Conservation (phyloP, 257 asterid species). For the Gentiana dahurica region DNA sequence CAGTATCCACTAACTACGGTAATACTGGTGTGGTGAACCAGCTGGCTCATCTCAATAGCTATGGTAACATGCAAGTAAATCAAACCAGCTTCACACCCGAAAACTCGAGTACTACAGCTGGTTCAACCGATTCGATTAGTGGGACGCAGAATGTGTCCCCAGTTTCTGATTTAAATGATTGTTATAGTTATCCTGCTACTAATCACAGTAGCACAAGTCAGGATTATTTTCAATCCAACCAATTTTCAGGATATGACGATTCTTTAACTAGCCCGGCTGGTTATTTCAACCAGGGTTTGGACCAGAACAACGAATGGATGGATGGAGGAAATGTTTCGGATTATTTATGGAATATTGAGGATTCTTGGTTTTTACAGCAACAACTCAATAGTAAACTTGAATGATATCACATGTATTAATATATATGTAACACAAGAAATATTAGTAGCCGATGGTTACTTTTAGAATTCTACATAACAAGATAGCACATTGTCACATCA, state of each 20-base stretch:
- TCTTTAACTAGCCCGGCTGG: slow-evolving; percentile 38
- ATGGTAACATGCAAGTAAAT: slow-evolving; percentile 1
- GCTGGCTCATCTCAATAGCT: no score
- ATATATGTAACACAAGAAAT: neutral
- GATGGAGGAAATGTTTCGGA: slow-evolving; percentile 49
- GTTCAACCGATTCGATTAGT: slow-evolving; percentile 58
- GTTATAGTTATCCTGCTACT: slow-evolving; percentile 30
- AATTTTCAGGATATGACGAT: slow-evolving; percentile 19
- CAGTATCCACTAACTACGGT: slow-evolving; percentile 1
- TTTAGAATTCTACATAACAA: no score
- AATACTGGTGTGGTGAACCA: slow-evolving; percentile 1
- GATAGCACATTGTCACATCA: no score
- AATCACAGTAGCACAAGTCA: slow-evolving; percentile 17
- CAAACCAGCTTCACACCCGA: slow-evolving; percentile 29
- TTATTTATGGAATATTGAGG: slow-evolving; percentile 53
- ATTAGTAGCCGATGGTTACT: no score
- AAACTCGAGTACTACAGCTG: slow-evolving; percentile 23
- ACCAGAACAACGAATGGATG: slow-evolving; percentile 45
- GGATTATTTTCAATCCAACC: slow-evolving; percentile 23
- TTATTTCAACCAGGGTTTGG: slow-evolving; percentile 35
- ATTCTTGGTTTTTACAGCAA: slow-evolving; percentile 43
- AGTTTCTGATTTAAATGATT: slow-evolving; percentile 56
- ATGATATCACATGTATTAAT: slow-evolving; percentile 3
- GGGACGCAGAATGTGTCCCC: slow-evolving; percentile 29
- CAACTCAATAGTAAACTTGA: slow-evolving; percentile 2